phyloP scores from a whole-genome alignment of 2,329 filamentous ascomycete species.

The Penicillium sp. region DNA sequence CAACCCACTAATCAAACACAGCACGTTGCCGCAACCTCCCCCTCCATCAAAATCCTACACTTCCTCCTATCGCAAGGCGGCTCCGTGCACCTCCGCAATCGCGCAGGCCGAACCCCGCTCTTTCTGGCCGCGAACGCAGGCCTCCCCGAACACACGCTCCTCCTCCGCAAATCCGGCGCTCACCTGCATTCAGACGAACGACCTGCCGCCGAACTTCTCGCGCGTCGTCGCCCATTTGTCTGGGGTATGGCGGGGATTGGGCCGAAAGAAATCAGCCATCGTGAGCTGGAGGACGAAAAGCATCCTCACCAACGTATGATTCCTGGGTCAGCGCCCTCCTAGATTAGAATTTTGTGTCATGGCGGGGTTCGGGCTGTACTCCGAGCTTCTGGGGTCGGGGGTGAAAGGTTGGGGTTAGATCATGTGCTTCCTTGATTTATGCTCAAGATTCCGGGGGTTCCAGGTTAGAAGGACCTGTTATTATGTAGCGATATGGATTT shows the following conservation, averaged over 20 bases:
- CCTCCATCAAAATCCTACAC: conserved; percentile 55
- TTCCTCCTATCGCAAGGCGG: conserved; percentile 57
- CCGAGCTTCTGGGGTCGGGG: not conserved
- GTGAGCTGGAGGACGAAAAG: conserved; percentile 25
- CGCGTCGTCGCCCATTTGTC: conserved; percentile 41
- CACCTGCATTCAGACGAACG: conserved; percentile 60
- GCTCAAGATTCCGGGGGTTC: too few species aligned
- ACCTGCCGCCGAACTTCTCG: conserved; percentile 52
- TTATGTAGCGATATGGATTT: not conserved
- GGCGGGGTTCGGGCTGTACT: not conserved
- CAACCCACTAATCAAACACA: not conserved
- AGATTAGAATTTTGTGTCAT: not conserved
- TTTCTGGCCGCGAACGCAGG: conserved; percentile 60
- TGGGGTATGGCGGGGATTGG: conserved; percentile 48
- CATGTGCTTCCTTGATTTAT: not conserved
- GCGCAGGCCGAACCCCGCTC: conserved; percentile 57
- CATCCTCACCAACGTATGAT: conserved; percentile 17
- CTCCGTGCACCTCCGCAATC: conserved; percentile 60
- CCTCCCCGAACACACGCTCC: conserved; percentile 53
- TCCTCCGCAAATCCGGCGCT: conserved; percentile 57
- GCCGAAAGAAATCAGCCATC: conserved; percentile 25
- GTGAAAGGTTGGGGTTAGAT: not conserved
- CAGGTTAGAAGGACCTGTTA: not conserved
- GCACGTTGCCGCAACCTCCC: conserved; percentile 59
- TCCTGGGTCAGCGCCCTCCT: conserved; percentile 31